phyloP scores from a whole-genome alignment of 2,329 filamentous ascomycete species.

The Xylariales sp. region DNA sequence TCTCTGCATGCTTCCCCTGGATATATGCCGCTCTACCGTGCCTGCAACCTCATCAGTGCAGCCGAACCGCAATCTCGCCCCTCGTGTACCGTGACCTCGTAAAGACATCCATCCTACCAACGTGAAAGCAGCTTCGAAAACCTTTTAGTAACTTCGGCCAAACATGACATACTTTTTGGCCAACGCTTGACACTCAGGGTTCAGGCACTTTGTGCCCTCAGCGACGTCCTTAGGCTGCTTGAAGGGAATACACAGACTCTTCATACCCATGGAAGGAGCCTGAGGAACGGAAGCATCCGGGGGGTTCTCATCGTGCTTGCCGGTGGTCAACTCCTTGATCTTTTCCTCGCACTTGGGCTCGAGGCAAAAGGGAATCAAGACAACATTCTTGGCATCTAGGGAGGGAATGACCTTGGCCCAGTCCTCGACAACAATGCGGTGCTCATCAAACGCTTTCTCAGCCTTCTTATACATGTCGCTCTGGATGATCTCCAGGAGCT shows the following conservation, averaged over 20 bases:
- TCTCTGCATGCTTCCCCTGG: no score
- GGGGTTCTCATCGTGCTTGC: constrained; percentile 57
- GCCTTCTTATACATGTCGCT: constrained; percentile 74
- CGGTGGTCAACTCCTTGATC: constrained; percentile 88
- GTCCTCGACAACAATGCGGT: constrained; percentile 74
- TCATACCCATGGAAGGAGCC: constrained; percentile 60
- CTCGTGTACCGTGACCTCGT: no score
- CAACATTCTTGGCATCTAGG: constrained; percentile 87
- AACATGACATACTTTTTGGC: constrained; percentile 93
- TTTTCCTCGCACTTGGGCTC: constrained; percentile 81
- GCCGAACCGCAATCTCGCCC: no score
- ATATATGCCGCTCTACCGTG: not conserved
- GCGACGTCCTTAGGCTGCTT: constrained; percentile 79
- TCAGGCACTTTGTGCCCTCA: constrained; percentile 83
- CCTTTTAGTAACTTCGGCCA: constrained; percentile 64
- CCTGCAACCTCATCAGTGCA: not conserved
- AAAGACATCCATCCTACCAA: no score
- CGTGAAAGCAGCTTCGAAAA: no score
- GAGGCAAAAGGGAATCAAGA: constrained; percentile 86
- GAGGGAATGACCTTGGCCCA: constrained; percentile 92
- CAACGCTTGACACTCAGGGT: constrained; percentile 72
- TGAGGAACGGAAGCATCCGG: constrained; percentile 49
- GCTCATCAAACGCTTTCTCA: constrained; percentile 69
- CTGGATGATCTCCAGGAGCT: constrained; percentile 86
- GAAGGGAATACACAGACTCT: constrained; percentile 69